Percentiles rank a stretch among this genome's conserved stretches.
phyloP scores from a whole-genome alignment of 208 protist genomes.

The Borovskyia barvae region DNA sequence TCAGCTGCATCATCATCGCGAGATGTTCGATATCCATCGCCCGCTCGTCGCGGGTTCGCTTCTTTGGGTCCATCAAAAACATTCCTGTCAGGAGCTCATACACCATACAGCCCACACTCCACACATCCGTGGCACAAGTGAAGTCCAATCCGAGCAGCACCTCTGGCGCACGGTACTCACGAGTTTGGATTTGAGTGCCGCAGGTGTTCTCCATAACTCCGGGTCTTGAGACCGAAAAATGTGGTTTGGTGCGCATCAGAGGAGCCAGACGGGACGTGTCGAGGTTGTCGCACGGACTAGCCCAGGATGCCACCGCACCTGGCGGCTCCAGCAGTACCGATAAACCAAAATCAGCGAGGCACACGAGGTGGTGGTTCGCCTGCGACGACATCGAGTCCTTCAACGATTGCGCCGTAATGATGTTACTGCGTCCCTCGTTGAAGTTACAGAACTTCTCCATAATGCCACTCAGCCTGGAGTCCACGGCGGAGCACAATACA shows the following conservation, averaged over 20 bases:
- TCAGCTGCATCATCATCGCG: conserved; percentile 83
- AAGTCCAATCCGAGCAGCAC: conserved; percentile 87
- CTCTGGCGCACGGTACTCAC: conserved; percentile 91
- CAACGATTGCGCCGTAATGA: conserved; percentile 29
- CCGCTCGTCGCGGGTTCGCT: conserved; percentile 40
- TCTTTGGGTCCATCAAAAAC: conserved; percentile 88
- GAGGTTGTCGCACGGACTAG: conserved; percentile 14
- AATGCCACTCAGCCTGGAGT: conserved; percentile 50
- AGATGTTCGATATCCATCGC: conserved; percentile 75
- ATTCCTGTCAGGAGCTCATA: conserved; percentile 88
- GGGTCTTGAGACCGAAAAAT: conserved; percentile 51
- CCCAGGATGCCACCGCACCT: conserved; percentile 9
- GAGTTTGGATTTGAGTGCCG: conserved; percentile 87
- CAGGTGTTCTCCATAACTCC: conserved; percentile 60
- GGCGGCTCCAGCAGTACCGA: conserved; percentile 59
- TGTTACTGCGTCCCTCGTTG: conserved; percentile 50
- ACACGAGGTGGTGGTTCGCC: conserved; percentile 54
- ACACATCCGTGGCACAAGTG: conserved; percentile 87
- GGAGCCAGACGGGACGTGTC: conserved; percentile 24
- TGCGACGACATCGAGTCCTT: conserved; percentile 20
- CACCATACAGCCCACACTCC: conserved; percentile 90
- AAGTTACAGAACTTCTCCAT: conserved; percentile 70
- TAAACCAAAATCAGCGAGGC: conserved; percentile 79
- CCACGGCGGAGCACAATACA: conserved; percentile 66
- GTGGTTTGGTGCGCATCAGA: conserved; percentile 48